These are phyloP conservation scores for Aspergillus nidulans DNA, from an alignment of 495 filamentous ascomycete species.

Conservation along the genomic window DNA sequence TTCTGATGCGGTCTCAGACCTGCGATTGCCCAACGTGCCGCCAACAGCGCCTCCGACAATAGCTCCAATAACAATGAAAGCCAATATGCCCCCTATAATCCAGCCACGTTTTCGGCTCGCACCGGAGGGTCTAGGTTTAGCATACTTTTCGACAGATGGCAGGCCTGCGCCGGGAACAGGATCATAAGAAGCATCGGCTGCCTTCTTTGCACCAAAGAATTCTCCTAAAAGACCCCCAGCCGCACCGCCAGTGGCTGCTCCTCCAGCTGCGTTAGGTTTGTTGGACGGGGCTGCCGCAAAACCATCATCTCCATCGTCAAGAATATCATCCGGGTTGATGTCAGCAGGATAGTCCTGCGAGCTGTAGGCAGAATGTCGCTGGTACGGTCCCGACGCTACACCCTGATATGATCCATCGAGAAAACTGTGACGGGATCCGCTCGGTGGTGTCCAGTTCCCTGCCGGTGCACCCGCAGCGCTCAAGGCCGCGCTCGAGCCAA, in stretches of 20 bases:
- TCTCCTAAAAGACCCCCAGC: slow-evolving; percentile 47
- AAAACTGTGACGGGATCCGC: slow-evolving; percentile 28
- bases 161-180: slow-evolving; percentile 45
- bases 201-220: slow-evolving; percentile 37
- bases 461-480: slow-evolving; percentile 34
- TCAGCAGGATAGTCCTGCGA: slow-evolving; percentile 43
- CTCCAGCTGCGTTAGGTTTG: slow-evolving; percentile 38
- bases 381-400: slow-evolving; percentile 47
- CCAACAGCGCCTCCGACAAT: slow-evolving; percentile 78
- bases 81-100: slow-evolving; percentile 60
- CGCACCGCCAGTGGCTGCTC: slow-evolving; percentile 51
- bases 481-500: slow-evolving; percentile 36
- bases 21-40: slow-evolving; percentile 55
- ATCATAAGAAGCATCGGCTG: slow-evolving; percentile 42
- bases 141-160: slow-evolving; percentile 32
- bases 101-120: slow-evolving; percentile 66
- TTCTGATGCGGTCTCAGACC: slow-evolving; percentile 9
- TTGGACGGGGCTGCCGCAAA: slow-evolving; percentile 41
- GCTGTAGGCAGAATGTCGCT: slow-evolving; percentile 57
- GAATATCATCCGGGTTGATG: slow-evolving; percentile 75
- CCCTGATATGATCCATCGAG: slow-evolving; percentile 30
- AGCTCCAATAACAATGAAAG: slow-evolving; percentile 60
- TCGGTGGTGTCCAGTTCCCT: slow-evolving; percentile 33
- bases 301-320: slow-evolving; percentile 83
- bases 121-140: slow-evolving; percentile 53